Evolutionary conservation across 2,329 filamentous ascomycete genomes (phyloP).

Genomic region (Diaporthe humulicola): DNA sequence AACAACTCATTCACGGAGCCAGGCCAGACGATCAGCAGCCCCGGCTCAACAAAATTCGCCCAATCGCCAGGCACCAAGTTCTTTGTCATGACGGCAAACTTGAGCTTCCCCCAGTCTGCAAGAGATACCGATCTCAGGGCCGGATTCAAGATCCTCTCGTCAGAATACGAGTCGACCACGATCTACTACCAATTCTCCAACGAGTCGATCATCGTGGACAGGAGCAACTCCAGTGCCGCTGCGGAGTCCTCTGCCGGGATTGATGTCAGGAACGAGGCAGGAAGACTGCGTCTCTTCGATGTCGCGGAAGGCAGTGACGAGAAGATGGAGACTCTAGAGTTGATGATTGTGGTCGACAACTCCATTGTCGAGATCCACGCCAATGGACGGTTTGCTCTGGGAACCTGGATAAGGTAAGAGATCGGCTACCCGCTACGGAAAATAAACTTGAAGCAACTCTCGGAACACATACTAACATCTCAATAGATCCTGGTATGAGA

Average conservation of each 20-base stretch:
- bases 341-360: constrained; percentile 58
- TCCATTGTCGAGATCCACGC: constrained; percentile 55
- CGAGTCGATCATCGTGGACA: constrained; percentile 57
- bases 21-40: constrained; percentile 41
- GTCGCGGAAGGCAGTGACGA: constrained; percentile 46
- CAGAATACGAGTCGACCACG: constrained; percentile 54
- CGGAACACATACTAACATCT: constrained; percentile 40
- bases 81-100: constrained; percentile 52
- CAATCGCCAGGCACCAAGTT: constrained; percentile 50
- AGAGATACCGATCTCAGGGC: constrained; percentile 52
- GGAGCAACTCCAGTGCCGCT: constrained; percentile 56
- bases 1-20: constrained; percentile 43
- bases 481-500: constrained; percentile 52
- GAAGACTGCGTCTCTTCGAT: constrained; percentile 56
- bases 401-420: constrained; percentile 58
- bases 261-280: constrained; percentile 52
- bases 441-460: background rate
- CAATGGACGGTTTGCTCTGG: constrained; percentile 56
- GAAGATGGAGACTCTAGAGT: constrained; percentile 52
- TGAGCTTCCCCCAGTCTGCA: constrained; percentile 52
- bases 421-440: constrained; percentile 11
- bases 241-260: constrained; percentile 54
- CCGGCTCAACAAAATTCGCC: constrained; percentile 18
- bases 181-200: constrained; percentile 61
- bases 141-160: constrained; percentile 57